Evolutionary conservation across 176 grass and related monocot genomes (phyloP).

Genomic region (Canna indica): DNA sequence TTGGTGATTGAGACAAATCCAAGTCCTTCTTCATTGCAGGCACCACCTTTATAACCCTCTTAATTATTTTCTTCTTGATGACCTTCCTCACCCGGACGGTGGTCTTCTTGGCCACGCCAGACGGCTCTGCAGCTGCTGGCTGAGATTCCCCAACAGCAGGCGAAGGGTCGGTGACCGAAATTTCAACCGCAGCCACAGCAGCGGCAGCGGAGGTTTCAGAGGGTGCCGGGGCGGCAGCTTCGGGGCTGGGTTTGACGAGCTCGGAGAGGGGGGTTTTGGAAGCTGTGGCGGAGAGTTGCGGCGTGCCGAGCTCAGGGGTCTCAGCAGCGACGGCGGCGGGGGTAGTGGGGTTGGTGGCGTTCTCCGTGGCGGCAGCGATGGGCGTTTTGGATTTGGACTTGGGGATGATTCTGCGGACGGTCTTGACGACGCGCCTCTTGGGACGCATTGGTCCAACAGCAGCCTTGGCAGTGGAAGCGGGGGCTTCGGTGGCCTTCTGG

Average conservation of each 20-base stretch:
- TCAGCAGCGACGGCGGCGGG: neutral
- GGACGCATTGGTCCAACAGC: slow-evolving; percentile 46
- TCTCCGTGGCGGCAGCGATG: neutral
- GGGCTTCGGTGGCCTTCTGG: too few relatives aligned
- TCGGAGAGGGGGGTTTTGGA: slow-evolving; percentile 1
- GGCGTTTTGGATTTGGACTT: slow-evolving; percentile 8
- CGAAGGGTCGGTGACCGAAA: neutral
- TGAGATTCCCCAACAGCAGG: neutral
- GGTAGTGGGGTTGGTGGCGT: neutral
- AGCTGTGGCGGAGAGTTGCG: neutral
- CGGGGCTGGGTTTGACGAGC: neutral
- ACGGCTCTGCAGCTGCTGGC: neutral
- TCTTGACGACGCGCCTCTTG: slow-evolving; percentile 28
- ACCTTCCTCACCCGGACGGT: slow-evolving; percentile 26
- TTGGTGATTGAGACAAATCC: neutral
- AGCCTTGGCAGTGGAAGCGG: too few relatives aligned
- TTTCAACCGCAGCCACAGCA: neutral
- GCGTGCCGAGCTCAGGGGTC: neutral
- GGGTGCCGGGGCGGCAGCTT: neutral
- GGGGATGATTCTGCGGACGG: slow-evolving; percentile 23
- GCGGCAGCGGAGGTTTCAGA: neutral
- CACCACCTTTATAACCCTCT: slow-evolving; percentile 21
- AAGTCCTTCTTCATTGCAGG: slow-evolving; percentile 10
- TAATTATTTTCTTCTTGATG: slow-evolving; percentile 39
- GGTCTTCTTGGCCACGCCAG: slow-evolving; percentile 7